phyloP scores from a whole-genome alignment of 2,329 filamentous ascomycete species.

The Eurotiales sp. region DNA sequence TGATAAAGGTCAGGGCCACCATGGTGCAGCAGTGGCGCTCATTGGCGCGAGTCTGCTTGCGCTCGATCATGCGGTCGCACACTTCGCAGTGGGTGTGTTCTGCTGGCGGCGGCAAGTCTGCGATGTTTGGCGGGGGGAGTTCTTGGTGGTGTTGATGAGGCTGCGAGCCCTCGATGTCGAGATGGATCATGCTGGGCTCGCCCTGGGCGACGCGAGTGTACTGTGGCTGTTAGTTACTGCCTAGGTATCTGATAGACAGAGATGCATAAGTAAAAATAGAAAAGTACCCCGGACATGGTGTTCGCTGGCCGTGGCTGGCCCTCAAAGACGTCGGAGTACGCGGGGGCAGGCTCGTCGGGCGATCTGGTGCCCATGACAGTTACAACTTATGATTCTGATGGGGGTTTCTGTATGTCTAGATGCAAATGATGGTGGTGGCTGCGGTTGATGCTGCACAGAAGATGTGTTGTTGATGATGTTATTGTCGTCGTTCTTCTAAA shows the following conservation, averaged over 20 bases:
- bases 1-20: slow-evolving; percentile 8
- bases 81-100: slow-evolving; percentile 1
- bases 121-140: neutral
- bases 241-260: neutral
- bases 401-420: no score
- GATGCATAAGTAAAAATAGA: no score
- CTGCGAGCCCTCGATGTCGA: no score
- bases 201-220: neutral
- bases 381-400: no score
- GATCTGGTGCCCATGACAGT: slow-evolving; percentile 2
- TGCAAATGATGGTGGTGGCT: no score
- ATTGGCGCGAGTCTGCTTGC: slow-evolving; percentile 1
- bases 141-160: neutral
- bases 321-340: slow-evolving; percentile 8
- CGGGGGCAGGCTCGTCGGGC: neutral
- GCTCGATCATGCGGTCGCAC: slow-evolving; percentile 9
- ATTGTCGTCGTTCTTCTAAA: no score
- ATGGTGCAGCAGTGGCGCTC: slow-evolving; percentile 13
- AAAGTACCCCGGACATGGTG: slow-evolving; percentile 1
- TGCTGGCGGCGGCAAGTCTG: neutral
- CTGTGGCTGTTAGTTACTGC: neutral
- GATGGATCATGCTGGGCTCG: neutral
- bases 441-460: no score
- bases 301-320: neutral
- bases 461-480: no score